phyloP scores from a whole-genome alignment of 2,329 filamentous ascomycete genomes.

The Pseudonectria foliicola region DNA sequence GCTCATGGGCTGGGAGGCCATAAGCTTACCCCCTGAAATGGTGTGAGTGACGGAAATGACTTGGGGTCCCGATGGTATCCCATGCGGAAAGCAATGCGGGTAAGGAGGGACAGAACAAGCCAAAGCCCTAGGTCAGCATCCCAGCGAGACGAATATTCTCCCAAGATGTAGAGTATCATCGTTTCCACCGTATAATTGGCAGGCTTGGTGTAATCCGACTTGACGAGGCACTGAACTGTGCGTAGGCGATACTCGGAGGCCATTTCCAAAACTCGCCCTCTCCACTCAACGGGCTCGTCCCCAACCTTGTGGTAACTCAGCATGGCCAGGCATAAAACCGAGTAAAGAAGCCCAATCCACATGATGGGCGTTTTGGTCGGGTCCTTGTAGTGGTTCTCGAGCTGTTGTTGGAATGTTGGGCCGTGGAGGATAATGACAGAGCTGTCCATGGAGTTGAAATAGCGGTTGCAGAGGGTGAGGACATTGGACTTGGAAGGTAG shows the following conservation, averaged over 20 bases:
- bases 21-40: constrained; percentile 58
- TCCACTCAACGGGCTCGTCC: constrained; percentile 73
- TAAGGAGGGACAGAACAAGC: constrained; percentile 49
- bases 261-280: constrained; percentile 54
- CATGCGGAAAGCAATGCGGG: constrained; percentile 58
- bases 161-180: constrained; percentile 66
- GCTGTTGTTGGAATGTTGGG: constrained; percentile 74
- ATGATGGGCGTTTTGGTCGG: constrained; percentile 66
- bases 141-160: constrained; percentile 65
- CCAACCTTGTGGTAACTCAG: constrained; percentile 73
- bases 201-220: constrained; percentile 70
- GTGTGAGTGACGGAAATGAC: constrained; percentile 63
- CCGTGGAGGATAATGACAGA: constrained; percentile 71
- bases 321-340: constrained; percentile 69
- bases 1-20: too few relatives aligned
- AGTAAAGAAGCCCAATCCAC: constrained; percentile 72
- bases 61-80: constrained; percentile 73
- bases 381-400: constrained; percentile 60
- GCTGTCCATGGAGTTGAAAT: constrained; percentile 76
- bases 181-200: constrained; percentile 72
- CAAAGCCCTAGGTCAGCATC: constrained; percentile 65
- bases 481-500: constrained; percentile 76
- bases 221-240: constrained; percentile 70
- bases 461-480: constrained; percentile 79
- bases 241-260: constrained; percentile 60